Evolutionary conservation across 148 eudicot species (phyloP), one percentile per base, ranked within the genome.

Genomic region (Nepenthes gracilis): DNA sequence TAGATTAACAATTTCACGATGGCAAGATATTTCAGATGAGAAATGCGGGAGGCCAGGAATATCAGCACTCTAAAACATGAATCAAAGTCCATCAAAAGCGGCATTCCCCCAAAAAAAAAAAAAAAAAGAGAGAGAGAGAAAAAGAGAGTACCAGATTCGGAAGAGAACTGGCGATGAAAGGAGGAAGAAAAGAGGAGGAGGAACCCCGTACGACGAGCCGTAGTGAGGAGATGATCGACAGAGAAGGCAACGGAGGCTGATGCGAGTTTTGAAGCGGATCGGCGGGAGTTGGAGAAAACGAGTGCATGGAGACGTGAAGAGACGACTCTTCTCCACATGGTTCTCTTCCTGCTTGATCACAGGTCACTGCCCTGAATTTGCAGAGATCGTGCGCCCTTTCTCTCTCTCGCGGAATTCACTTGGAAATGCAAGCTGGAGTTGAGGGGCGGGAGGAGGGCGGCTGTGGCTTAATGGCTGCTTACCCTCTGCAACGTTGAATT

Each of bases 261-360:
- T 50, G 51, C 50, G 74, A 64, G n/a, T 55, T 57, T 60, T 66
- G 76, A 50, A 43, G 59, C 50, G 51, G 67, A 65, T 33, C 70
- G 74, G 79, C 72, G 9, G 6, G 77, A 50, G 33, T 23, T 23
- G 23, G 23, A 23, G 23, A 23, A 23, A 23, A 67, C 57, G 66
- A 83, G 81, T 76, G 83, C 61, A 68, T 77, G 80, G 60, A 83
- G 77, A 9, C 77, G 75, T 51, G 78, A 57, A 40, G 72, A 68
- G 45, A 74, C 54, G 43, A 72, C 74, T 62, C 88, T 64, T 65
- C 88, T 62, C 77, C 78, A 85, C 96, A 85, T 78, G 83, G 67
- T 71, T 66, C 58, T 57, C 9, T 8, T 40, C 45, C 8, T 40
- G 45, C 8, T 40, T 33, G 74, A 59, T 75, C 60, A 64, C 57